phyloP scores from a whole-genome alignment of 306 rosid species.

The Medicago lupulina region DNA sequence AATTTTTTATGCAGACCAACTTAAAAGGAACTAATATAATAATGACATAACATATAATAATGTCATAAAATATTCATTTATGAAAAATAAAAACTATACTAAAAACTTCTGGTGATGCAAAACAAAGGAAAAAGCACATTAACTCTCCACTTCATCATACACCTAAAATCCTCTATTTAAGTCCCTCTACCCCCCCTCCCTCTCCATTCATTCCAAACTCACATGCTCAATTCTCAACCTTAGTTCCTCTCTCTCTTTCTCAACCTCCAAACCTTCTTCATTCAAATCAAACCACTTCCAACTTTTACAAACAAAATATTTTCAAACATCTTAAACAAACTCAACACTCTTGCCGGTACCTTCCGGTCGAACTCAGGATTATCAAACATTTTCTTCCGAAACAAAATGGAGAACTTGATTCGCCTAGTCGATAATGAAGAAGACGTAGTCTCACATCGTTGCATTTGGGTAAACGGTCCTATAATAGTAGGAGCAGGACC shows the following conservation, averaged over 20 bases:
- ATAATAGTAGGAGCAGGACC: constrained; percentile 96
- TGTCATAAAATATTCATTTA: constrained; percentile 8
- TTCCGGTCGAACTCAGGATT: not conserved
- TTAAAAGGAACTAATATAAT: too few species aligned
- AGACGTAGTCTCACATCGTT: constrained; percentile 59
- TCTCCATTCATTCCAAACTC: constrained; percentile 61
- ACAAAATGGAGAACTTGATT: constrained; percentile 69
- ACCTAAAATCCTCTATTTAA: constrained; percentile 60
- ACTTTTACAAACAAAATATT: not conserved
- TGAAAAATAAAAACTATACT: constrained; percentile 4
- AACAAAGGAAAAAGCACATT: constrained; percentile 44
- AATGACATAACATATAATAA: not conserved
- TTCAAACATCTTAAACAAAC: not conserved
- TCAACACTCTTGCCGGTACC: not conserved
- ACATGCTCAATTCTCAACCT: constrained; percentile 38
- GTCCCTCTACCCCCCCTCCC: constrained; percentile 38
- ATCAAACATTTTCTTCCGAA: not conserved
- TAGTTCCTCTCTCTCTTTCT: constrained; percentile 9
- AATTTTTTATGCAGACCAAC: constrained; percentile 30
- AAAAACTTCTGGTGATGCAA: constrained; percentile 24
- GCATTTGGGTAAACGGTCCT: constrained; percentile 87
- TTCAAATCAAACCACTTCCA: not conserved
- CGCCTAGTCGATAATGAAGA: constrained; percentile 56
- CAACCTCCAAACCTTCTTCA: constrained; percentile 5
- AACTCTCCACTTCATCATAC: constrained; percentile 49